Conservation (phyloP, 2,329 filamentous ascomycete species). For the Teratosphaeria destructans region DNA sequence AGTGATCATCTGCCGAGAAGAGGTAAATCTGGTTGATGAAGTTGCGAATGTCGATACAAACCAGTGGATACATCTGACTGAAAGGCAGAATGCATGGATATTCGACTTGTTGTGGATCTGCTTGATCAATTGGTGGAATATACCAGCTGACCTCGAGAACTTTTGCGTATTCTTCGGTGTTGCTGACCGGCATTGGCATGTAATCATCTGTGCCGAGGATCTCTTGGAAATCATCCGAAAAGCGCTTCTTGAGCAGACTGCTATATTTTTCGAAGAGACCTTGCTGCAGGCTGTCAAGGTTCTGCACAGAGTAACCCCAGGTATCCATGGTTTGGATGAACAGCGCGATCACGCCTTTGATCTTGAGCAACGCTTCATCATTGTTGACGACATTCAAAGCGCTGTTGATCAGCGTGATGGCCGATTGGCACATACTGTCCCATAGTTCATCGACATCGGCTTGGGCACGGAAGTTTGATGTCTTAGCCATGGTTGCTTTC, state of each 20-base stretch:
- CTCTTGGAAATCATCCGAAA: constrained; percentile 93
- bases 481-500: constrained; percentile 79
- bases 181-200: constrained; percentile 98
- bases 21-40: constrained; percentile 98
- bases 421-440: constrained; percentile 92
- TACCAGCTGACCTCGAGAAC: constrained; percentile 97
- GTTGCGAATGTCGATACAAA: constrained; percentile 95
- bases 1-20: constrained; percentile 83
- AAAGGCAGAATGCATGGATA: constrained; percentile 92
- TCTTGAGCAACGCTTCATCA: constrained; percentile 82
- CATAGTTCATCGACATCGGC: constrained; percentile 96
- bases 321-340: constrained; percentile 99
- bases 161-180: constrained; percentile 83
- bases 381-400: constrained; percentile 72
- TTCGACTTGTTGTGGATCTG: constrained; percentile 56
- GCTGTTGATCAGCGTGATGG: constrained; percentile 70
- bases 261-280: constrained; percentile 89
- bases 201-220: constrained; percentile 90
- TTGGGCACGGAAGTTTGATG: constrained; percentile 68
- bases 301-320: constrained; percentile 77
- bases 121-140: constrained; percentile 55
- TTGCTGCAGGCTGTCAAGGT: constrained; percentile 76
- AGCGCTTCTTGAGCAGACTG: constrained; percentile 77
- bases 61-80: constrained; percentile 93
- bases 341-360: constrained; percentile 83